Evolutionary conservation across 2,329 filamentous ascomycete genomes (phyloP).

Genomic region (Colletotrichum liaoningense): DNA sequence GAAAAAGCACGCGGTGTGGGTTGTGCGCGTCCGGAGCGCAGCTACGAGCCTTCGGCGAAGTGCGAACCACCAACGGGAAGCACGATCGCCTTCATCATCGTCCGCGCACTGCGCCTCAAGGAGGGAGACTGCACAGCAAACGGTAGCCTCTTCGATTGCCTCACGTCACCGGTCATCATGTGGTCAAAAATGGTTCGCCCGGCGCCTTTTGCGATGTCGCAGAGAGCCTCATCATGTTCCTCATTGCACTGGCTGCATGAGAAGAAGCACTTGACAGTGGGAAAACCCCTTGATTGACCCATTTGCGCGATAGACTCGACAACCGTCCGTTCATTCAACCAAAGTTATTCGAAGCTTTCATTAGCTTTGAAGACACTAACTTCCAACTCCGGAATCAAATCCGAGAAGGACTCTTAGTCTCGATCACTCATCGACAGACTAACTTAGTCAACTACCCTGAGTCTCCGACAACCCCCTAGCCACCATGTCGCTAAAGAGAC

Average conservation of each 20-base stretch:
- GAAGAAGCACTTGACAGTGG: not conserved
- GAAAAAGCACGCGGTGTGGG: constrained; percentile 13
- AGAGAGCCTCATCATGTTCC: constrained; percentile 7
- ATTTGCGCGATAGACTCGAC: not conserved
- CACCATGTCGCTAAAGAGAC: constrained; percentile 33
- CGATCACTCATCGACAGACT: not conserved
- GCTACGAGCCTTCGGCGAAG: constrained; percentile 8
- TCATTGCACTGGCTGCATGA: constrained; percentile 8
- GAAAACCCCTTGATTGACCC: not conserved
- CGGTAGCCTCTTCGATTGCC: constrained; percentile 17
- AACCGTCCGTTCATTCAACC: not conserved
- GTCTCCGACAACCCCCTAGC: not conserved
- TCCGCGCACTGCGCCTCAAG: constrained; percentile 30
- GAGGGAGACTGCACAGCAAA: constrained; percentile 14
- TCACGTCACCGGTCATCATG: constrained; percentile 22
- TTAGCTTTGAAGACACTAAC: not conserved
- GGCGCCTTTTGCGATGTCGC: not conserved
- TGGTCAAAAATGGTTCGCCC: constrained; percentile 31
- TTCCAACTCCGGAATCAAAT: not conserved
- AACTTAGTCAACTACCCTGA: not conserved
- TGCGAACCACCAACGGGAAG: constrained; percentile 22
- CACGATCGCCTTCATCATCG: constrained; percentile 19
- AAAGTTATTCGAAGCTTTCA: not conserved
- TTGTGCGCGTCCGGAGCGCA: not conserved
- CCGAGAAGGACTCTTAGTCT: not conserved